Evolutionary conservation across 208 protist genomes (phyloP).

Genomic region (Naegleria lovaniensis): DNA sequence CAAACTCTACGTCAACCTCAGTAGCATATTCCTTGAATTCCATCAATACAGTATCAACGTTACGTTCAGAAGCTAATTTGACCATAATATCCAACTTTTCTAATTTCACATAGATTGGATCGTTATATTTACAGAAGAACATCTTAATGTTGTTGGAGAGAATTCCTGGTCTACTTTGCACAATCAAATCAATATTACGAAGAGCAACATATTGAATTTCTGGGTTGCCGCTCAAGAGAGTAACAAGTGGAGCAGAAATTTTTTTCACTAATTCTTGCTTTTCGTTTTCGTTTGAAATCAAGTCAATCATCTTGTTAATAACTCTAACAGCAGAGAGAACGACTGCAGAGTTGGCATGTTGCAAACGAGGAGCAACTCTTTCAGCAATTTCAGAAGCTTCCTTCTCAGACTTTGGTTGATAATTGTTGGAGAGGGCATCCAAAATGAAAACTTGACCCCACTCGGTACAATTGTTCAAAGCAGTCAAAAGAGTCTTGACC

Average conservation of each 20-base stretch:
- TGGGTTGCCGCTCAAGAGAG: conserved; percentile 70
- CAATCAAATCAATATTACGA: conserved; percentile 95
- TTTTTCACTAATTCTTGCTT: conserved; percentile 64
- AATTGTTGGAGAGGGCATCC: conserved; percentile 76
- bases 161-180: conserved; percentile 85
- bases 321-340: conserved; percentile 93
- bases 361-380: conserved; percentile 85
- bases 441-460: conserved; percentile 98
- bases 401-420: conserved; percentile 51
- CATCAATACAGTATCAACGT: conserved; percentile 71
- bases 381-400: conserved; percentile 82
- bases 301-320: conserved; percentile 60
- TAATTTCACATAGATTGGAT: conserved; percentile 97
- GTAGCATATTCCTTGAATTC: conserved; percentile 91
- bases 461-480: conserved; percentile 91
- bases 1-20: conserved; percentile 95
- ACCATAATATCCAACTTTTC: conserved; percentile 96
- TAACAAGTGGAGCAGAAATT: conserved; percentile 88
- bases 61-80: conserved; percentile 74
- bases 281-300: conserved; percentile 55
- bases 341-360: conserved; percentile 95
- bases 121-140: conserved; percentile 97
- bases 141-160: conserved; percentile 71
- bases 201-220: conserved; percentile 96
- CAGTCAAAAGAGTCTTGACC: conserved; percentile 86